phyloP scores from a whole-genome alignment of 2,329 filamentous ascomycete genomes.

The Hawksworthiomyces lignivorus region DNA sequence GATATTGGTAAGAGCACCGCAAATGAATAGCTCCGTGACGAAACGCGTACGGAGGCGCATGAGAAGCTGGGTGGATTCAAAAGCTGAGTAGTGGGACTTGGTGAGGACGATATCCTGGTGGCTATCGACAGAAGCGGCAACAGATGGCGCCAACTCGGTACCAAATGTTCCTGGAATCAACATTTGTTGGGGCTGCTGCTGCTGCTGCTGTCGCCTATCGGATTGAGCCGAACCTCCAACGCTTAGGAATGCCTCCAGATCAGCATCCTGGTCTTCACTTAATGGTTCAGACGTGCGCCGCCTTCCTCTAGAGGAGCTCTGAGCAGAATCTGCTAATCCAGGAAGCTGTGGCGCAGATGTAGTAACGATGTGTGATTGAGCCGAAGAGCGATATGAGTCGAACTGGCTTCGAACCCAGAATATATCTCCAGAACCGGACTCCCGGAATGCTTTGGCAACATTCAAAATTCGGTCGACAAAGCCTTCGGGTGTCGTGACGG shows the following conservation, averaged over 20 bases:
- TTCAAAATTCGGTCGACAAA: conserved; percentile 60
- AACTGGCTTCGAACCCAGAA: conserved; percentile 82
- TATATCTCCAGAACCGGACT: conserved; percentile 58
- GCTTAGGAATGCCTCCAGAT: conserved; percentile 31
- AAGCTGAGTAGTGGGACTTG: conserved; percentile 85
- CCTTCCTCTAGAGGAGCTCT: neutral
- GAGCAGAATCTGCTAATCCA: neutral
- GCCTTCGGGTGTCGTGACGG: conserved; percentile 53
- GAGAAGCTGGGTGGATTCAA: conserved; percentile 66
- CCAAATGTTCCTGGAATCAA: conserved; percentile 38
- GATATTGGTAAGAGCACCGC: conserved; percentile 77
- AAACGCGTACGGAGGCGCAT: conserved; percentile 74
- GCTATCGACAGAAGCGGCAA: conserved; percentile 37
- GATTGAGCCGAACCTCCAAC: neutral
- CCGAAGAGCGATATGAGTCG: conserved; percentile 49
- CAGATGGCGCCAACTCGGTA: conserved; percentile 33
- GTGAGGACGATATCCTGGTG: conserved; percentile 41
- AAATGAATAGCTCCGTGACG: conserved; percentile 83
- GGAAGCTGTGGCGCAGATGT: neutral
- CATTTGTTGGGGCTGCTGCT: conserved; percentile 22
- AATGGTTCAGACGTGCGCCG: conserved; percentile 11
- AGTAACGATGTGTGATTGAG: conserved; percentile 45
- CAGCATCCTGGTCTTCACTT: conserved; percentile 24
- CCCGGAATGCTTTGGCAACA: conserved; percentile 66
- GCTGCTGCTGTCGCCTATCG: conserved; percentile 24